Conservation (phyloP, 805 yeast species). For the Tetrapisispora pingtungensis region DNA sequence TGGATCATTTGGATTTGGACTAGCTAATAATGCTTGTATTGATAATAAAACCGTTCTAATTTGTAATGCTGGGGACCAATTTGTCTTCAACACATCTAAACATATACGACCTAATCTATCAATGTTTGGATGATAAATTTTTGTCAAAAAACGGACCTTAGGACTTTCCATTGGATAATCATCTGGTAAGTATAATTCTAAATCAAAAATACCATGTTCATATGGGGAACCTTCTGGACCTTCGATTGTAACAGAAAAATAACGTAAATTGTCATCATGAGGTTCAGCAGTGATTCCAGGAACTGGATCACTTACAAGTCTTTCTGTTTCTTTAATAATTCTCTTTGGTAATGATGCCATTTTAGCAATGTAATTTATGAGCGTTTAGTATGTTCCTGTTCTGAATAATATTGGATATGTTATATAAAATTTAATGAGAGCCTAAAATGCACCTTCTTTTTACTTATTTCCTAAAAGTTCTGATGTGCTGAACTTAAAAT, state of each 20-base stretch:
- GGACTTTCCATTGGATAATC: slow-evolving; percentile 99
- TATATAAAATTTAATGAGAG: too few relatives aligned
- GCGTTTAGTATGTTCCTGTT: too few relatives aligned
- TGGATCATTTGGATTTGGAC: slow-evolving; percentile 98
- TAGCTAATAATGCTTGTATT: slow-evolving; percentile 86
- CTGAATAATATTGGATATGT: too few relatives aligned
- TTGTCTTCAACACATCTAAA: slow-evolving; percentile 84
- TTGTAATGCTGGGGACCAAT: slow-evolving; percentile 97
- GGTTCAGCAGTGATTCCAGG: slow-evolving; percentile 93
- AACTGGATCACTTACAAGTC: slow-evolving; percentile 87
- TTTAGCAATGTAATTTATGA: too few relatives aligned
- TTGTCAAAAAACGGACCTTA: slow-evolving; percentile 85
- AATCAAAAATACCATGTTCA: slow-evolving; percentile 69
- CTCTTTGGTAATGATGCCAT: slow-evolving; percentile 63
- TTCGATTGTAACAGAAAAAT: slow-evolving; percentile 82
- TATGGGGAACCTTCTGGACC: slow-evolving; percentile 92
- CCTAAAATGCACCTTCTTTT: too few relatives aligned
- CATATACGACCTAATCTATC: slow-evolving; percentile 93
- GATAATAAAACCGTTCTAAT: slow-evolving; percentile 85
- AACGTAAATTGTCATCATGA: slow-evolving; percentile 86
- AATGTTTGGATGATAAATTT: slow-evolving; percentile 92
- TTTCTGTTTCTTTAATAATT: slow-evolving; percentile 90
- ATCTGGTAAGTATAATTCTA: slow-evolving; percentile 86
- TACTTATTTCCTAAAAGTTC: too few relatives aligned
- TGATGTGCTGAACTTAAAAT: too few relatives aligned